Evolutionary conservation across 192 early-diverging fungal genomes (phyloP), one percentile per base, ranked within the genome.

Genomic region (Backusella parvicylindrica): DNA sequence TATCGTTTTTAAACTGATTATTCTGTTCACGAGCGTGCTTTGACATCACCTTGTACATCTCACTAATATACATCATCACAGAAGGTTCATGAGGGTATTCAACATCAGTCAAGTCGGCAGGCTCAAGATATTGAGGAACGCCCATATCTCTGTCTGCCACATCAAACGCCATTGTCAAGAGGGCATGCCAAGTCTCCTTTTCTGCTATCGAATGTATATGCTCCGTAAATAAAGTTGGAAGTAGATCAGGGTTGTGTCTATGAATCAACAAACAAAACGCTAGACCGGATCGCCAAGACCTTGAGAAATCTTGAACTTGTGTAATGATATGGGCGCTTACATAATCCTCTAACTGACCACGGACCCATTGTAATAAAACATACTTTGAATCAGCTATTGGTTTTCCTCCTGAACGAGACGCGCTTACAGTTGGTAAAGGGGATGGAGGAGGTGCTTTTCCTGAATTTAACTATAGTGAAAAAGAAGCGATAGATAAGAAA

Each of bases 1-100:
- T 13, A 26, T 49, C 40, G 2, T 64, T 6, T 13, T 63, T 76
- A 15, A 70, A 68, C n/a, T 71, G 70, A 35, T 77, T 71, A 16
- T 80, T 71, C 38, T 50, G 72, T 26, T 60, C 23, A 11, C 53
- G 53, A 28, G 53, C 28, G 47, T 43, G 16, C 16, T 47, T 37
- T 38, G 84, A 84, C 84, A 87, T 87, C 50, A 79, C 72, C 15
- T 84, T 80, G 36, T 87, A 85, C 31, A 81, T 85, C 68, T 85
- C 84, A 11, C 79, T 81, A 15, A 87, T 78, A 60, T 87, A 87
- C 64, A 85, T 83, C 84, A 87, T 85, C 2, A 87, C 77, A 23
- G 81, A 83, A n/a, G 84, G 77, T 73, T 87, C 86, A 63, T 87
- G 84, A 5, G 86, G 86, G n/a, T 75, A 84, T 69, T 87, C 86